These are phyloP conservation scores for Verticillium isaacii DNA, from an alignment of 2,329 filamentous ascomycete species.

Conservation along the genomic window DNA sequence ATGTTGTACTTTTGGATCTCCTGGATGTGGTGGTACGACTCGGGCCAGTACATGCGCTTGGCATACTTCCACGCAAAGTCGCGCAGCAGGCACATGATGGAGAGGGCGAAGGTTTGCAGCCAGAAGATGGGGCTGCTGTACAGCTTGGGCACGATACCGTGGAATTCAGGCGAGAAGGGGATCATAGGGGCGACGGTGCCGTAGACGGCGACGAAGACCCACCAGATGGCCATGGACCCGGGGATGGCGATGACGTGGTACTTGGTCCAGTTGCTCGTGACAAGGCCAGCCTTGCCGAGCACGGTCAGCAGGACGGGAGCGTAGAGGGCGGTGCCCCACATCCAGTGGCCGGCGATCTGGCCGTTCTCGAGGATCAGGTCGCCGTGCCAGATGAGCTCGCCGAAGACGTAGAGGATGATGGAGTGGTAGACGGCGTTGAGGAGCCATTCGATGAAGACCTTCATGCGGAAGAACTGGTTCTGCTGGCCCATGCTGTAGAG, in stretches of 20 bases:
- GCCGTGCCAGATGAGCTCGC: constrained; percentile 73
- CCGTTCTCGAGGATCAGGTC: constrained; percentile 79
- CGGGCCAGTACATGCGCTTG: constrained; percentile 94
- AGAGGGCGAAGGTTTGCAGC: constrained; percentile 78
- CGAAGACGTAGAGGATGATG: constrained; percentile 82
- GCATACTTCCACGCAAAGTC: constrained; percentile 97
- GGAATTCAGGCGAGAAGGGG: constrained; percentile 76
- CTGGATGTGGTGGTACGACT: constrained; percentile 96
- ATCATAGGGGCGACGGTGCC: constrained; percentile 80
- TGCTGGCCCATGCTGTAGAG: constrained; percentile 90
- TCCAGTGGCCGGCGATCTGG: constrained; percentile 86
- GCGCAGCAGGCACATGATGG: constrained; percentile 74
- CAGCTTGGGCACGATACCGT: constrained; percentile 74
- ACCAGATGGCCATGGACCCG: constrained; percentile 87
- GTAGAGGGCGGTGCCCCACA: constrained; percentile 95
- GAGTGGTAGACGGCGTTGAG: constrained; percentile 95
- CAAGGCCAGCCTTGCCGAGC: constrained; percentile 86
- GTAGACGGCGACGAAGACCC: constrained; percentile 84
- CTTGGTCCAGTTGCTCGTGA: constrained; percentile 98
- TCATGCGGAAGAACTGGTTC: constrained; percentile 88
- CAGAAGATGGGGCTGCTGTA: constrained; percentile 85
- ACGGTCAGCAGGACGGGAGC: constrained; percentile 91
- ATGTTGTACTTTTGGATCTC: constrained; percentile 99
- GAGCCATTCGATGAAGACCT: constrained; percentile 91
- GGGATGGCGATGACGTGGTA: constrained; percentile 95